phyloP scores from a whole-genome alignment of 2,329 filamentous ascomycete genomes.

The Colletotrichum truncatum region DNA sequence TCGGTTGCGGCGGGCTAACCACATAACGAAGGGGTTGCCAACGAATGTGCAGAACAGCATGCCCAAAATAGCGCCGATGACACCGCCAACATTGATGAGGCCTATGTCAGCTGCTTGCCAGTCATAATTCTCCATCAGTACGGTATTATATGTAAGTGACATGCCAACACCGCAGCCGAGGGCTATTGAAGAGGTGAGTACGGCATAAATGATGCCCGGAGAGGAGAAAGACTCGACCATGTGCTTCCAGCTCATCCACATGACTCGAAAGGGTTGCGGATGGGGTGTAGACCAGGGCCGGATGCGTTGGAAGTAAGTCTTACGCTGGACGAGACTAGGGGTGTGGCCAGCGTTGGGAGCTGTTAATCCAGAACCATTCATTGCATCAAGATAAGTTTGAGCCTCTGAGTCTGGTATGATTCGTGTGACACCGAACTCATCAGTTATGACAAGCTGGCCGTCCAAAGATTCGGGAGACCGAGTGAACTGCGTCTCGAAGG shows the following conservation, averaged over 20 bases:
- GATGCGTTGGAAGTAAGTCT: slow-evolving; percentile 40
- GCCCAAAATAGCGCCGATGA: slow-evolving; percentile 49
- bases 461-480: slow-evolving; percentile 43
- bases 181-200: slow-evolving; percentile 45
- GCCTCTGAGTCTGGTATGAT: slow-evolving; percentile 43
- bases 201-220: slow-evolving; percentile 47
- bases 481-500: slow-evolving; percentile 50
- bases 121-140: slow-evolving; percentile 42
- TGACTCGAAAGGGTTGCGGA: slow-evolving; percentile 25
- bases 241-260: slow-evolving; percentile 26
- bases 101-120: slow-evolving; percentile 46
- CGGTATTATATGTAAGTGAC: slow-evolving; percentile 46
- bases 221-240: slow-evolving; percentile 37
- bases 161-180: slow-evolving; percentile 48
- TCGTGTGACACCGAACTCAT: slow-evolving; percentile 47
- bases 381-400: slow-evolving; percentile 32
- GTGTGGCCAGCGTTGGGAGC: neutral
- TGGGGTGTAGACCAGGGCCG: slow-evolving; percentile 35
- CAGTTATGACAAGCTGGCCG: slow-evolving; percentile 45
- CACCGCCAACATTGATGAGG: slow-evolving; percentile 57
- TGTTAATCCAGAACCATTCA: neutral
- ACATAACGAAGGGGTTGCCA: slow-evolving; percentile 32
- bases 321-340: neutral
- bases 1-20: slow-evolving; percentile 32
- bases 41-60: slow-evolving; percentile 34